Conservation (phyloP, 139 green algal species). For the Ettlia oleoabundans region DNA sequence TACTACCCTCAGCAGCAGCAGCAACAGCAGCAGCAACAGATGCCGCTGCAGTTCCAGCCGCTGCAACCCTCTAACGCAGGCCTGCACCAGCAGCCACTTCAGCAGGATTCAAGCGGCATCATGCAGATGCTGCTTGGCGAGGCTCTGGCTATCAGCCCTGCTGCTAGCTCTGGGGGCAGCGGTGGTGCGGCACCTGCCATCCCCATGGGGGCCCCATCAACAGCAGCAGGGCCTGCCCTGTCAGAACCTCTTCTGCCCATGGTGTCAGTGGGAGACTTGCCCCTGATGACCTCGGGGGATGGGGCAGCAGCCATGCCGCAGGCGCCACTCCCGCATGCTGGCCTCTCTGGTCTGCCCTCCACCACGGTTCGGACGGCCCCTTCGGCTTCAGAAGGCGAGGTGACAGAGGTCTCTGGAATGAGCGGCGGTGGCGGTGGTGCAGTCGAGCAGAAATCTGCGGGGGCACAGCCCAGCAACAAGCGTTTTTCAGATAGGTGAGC, state of each 20-base stretch:
- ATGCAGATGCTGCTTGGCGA: background rate
- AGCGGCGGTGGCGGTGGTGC: too few relatives aligned
- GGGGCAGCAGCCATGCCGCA: too few relatives aligned
- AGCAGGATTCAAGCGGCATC: background rate
- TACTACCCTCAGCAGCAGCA: background rate
- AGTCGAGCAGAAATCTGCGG: too few relatives aligned
- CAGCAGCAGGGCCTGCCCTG: background rate
- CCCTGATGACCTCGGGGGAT: too few relatives aligned
- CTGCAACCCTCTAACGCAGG: background rate
- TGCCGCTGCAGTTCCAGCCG: background rate
- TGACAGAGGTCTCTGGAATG: background rate
- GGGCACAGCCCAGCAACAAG: slow-evolving; percentile 19
- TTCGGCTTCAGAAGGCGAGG: background rate
- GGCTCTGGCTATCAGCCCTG: too few relatives aligned
- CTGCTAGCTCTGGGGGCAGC: background rate
- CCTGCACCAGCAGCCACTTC: background rate
- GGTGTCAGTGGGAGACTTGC: background rate
- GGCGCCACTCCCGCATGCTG: too few relatives aligned
- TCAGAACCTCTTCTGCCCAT: background rate
- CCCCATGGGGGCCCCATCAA: background rate
- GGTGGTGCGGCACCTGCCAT: too few relatives aligned
- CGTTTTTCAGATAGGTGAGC: slow-evolving; percentile 1
- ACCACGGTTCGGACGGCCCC: background rate
- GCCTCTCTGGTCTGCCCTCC: too few relatives aligned
- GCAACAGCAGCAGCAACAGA: background rate